phyloP scores from a whole-genome alignment of 2,329 filamentous ascomycete genomes.

The Fusarium nematophilum region DNA sequence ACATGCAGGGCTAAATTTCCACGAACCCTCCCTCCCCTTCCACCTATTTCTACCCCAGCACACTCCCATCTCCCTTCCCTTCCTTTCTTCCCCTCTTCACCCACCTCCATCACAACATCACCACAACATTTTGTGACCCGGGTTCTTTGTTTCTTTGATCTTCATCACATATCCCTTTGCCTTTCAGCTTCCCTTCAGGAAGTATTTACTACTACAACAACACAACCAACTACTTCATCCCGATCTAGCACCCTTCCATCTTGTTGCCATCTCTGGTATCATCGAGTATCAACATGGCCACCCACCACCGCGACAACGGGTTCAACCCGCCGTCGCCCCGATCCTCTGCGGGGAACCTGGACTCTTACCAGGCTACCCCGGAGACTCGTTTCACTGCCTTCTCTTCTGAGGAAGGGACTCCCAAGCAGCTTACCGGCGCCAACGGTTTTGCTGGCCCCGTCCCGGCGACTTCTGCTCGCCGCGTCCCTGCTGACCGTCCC shows the following conservation, averaged over 20 bases:
- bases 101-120: slow-evolving; percentile 26
- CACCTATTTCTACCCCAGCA: slow-evolving; percentile 10
- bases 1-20: slow-evolving; percentile 1
- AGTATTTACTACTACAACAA: slow-evolving; percentile 12
- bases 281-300: slow-evolving; percentile 47
- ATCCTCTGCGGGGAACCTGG: slow-evolving; percentile 62
- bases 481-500: slow-evolving; percentile 33
- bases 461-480: slow-evolving; percentile 45
- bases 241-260: slow-evolving; percentile 26
- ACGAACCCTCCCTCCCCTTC: slow-evolving; percentile 14
- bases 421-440: slow-evolving; percentile 46
- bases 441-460: slow-evolving; percentile 47
- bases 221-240: background rate
- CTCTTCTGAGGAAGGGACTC: slow-evolving; percentile 67
- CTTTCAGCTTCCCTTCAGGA: slow-evolving; percentile 20
- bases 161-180: slow-evolving; percentile 21
- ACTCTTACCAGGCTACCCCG: slow-evolving; percentile 72
- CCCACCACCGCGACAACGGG: slow-evolving; percentile 52
- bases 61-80: slow-evolving; percentile 15
- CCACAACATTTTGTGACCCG: slow-evolving; percentile 12
- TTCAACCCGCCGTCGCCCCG: slow-evolving; percentile 62
- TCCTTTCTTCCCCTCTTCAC: slow-evolving; percentile 2
- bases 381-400: slow-evolving; percentile 73
- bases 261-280: slow-evolving; percentile 20
- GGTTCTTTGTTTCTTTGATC: slow-evolving; percentile 33